These are phyloP conservation scores for Microcyclosporella mali DNA, from an alignment of 2,329 filamentous ascomycete genomes.

Conservation along the genomic window DNA sequence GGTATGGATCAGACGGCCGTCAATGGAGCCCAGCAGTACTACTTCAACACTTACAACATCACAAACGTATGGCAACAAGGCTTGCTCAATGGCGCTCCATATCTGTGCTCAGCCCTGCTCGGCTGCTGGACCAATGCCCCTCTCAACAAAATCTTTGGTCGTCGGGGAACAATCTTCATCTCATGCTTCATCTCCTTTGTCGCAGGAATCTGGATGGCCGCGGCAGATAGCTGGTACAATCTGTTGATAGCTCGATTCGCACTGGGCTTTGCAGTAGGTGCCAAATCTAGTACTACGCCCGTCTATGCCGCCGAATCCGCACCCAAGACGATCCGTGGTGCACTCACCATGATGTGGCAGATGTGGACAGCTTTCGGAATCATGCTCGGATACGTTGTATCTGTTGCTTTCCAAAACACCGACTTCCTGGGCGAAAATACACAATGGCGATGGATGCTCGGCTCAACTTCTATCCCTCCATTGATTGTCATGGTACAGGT, in stretches of 20 bases:
- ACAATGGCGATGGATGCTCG: slow-evolving; percentile 28
- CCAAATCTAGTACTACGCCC: slow-evolving; percentile 35
- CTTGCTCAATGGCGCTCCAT: slow-evolving; percentile 56
- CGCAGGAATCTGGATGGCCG: slow-evolving; percentile 56
- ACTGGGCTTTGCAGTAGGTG: slow-evolving; percentile 52
- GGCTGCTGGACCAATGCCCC: slow-evolving; percentile 70
- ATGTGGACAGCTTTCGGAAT: slow-evolving; percentile 40
- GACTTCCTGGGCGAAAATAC: slow-evolving; percentile 20
- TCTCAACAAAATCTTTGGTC: slow-evolving; percentile 63
- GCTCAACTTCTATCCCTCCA: slow-evolving; percentile 36
- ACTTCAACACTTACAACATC: slow-evolving; percentile 25
- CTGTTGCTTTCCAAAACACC: slow-evolving; percentile 33
- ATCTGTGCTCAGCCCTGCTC: slow-evolving; percentile 61
- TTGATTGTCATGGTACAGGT: slow-evolving; percentile 29
- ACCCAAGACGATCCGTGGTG: slow-evolving; percentile 36
- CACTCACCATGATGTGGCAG: slow-evolving; percentile 44
- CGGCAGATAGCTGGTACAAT: slow-evolving; percentile 65
- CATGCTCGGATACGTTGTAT: slow-evolving; percentile 39
- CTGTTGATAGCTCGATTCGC: slow-evolving; percentile 64
- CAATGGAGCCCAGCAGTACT: slow-evolving; percentile 34
- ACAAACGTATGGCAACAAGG: slow-evolving; percentile 35
- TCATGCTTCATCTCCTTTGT: slow-evolving; percentile 63
- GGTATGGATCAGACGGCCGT: slow-evolving; percentile 48
- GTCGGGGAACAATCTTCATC: slow-evolving; percentile 69
- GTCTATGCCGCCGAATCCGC: slow-evolving; percentile 37